Percentiles rank a stretch among this genome's conserved stretches.
Conservation (phyloP, 805 yeast species). For the Metahyphopichia silvanorum region DNA sequence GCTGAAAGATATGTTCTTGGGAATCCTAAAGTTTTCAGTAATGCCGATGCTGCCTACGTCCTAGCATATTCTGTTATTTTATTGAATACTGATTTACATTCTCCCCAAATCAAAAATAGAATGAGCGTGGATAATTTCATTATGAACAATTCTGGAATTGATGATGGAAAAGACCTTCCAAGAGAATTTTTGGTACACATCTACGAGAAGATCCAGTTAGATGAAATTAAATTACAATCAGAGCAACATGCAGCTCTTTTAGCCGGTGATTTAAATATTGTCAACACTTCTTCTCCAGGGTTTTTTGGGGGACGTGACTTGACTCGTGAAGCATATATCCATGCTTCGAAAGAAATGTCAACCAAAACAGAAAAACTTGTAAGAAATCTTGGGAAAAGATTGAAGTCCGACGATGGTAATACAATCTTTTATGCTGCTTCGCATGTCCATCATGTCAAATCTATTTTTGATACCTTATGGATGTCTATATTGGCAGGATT, state of each 20-base stretch:
- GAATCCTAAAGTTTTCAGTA: constrained; percentile 82
- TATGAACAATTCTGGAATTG: constrained; percentile 85
- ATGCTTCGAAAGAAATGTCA: constrained; percentile 90
- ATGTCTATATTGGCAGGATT: constrained; percentile 94
- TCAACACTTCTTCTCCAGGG: constrained; percentile 36
- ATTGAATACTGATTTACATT: constrained; percentile 93
- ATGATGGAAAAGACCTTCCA: constrained; percentile 84
- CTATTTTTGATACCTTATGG: constrained; percentile 94
- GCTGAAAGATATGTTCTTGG: constrained; percentile 89
- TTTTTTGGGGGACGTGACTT: constrained; percentile 69
- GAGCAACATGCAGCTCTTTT: constrained; percentile 92
- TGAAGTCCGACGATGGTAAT: constrained; percentile 37
- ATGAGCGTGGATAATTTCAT: constrained; percentile 89
- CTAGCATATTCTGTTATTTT: constrained; percentile 88
- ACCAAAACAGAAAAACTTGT: constrained; percentile 84
- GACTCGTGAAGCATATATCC: constrained; percentile 79
- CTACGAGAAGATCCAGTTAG: constrained; percentile 70
- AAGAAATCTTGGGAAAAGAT: constrained; percentile 53
- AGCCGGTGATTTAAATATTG: constrained; percentile 49
- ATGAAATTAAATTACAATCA: constrained; percentile 87
- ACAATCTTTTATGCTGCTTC: constrained; percentile 71
- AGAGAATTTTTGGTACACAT: constrained; percentile 65
- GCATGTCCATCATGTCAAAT: constrained; percentile 84
- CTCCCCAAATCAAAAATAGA: constrained; percentile 76
- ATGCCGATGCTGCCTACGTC: constrained; percentile 92